Percentiles rank a stretch among this genome's conserved stretches.
phyloP scores from a whole-genome alignment of 1,139 yeast species.

The Meyerozyma guilliermondii region DNA sequence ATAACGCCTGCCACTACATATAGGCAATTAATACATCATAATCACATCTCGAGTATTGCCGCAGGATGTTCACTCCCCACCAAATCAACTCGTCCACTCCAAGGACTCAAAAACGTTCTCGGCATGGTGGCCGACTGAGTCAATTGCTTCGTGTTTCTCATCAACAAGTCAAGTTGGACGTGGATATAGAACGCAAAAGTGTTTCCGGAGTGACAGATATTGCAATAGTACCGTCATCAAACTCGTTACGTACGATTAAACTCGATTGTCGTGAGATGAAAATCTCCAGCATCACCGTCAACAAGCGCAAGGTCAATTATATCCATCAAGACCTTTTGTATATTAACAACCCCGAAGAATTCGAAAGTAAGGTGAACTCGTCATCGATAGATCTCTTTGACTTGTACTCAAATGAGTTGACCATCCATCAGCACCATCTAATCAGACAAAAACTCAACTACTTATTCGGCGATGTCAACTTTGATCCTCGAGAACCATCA shows the following conservation, averaged over 20 bases:
- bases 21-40: not conserved
- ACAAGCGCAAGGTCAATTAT: conserved; percentile 35
- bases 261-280: conserved; percentile 80
- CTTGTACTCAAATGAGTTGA: conserved; percentile 37
- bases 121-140: conserved; percentile 4
- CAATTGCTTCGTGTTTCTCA: conserved; percentile 25
- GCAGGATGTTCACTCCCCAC: not conserved
- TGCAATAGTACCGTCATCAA: conserved; percentile 68
- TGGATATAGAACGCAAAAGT: conserved; percentile 51
- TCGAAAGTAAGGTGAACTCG: conserved; percentile 18
- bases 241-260: conserved; percentile 51
- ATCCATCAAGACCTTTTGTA: conserved; percentile 35
- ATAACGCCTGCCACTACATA: not conserved
- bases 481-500: conserved; percentile 23
- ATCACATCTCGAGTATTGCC: not conserved
- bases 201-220: conserved; percentile 79
- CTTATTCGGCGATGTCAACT: conserved; percentile 49
- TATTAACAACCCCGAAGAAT: conserved; percentile 29
- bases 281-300: conserved; percentile 60
- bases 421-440: conserved; percentile 58
- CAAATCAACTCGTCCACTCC: not conserved
- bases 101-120: not conserved
- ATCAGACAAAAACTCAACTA: conserved; percentile 60
- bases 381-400: conserved; percentile 34
- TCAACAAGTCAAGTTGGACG: conserved; percentile 64